Base-by-base conservation (phyloP, 441 rosid genomes). In the Aleurites moluccanus region DNA sequence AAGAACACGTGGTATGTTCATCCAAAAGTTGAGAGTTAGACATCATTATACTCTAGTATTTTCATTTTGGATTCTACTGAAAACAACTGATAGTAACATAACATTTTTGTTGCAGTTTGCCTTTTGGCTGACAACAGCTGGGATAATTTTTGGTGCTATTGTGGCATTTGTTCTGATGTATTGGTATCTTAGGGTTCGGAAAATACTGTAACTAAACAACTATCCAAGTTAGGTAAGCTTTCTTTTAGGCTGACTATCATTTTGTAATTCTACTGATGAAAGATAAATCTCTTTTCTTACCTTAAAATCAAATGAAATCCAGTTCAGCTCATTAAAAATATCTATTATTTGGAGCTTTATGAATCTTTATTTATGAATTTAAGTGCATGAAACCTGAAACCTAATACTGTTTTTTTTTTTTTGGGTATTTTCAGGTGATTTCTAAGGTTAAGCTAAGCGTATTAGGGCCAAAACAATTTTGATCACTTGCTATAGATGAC, bases 91-190 rank as follows among this genome's bases (percentile, higher is more conserved):
- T 18, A 0, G 18, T 42, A 18, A 40, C 64, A 50, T 45, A 56
- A 53, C 52, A 52, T 23, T 59, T 59, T 66, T 50, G 8, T 52
- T 75, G 93, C 93, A 95, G 99, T 86, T 79, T 57, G 99, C 97
- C 42, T 95, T 95, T 80, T 95, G 98, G 98, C 79, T 88, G 74
- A 90, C 97, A 73, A 93, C 99, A 14, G 88, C 87, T 20, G 99
- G 99, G 82, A 95, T 95, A 72, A 75, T 95, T 72, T 50, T 90
- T 67, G 96, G 98, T n/a, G 95, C 90, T 55, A 83, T 85, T 10
- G 84, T 90, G 73, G 90, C 77, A 27, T 95, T 91, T 83, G 91
- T 88, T 82, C 85, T 93, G 66, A 89, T 88, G 96, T 89, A 85
- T 73, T 83, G 83, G 6, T 93, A 95, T 78, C 94, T 95, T 84